Conservation (phyloP, 2,329 filamentous ascomycete genomes). For the Pseudogymnoascus sp. region DNA sequence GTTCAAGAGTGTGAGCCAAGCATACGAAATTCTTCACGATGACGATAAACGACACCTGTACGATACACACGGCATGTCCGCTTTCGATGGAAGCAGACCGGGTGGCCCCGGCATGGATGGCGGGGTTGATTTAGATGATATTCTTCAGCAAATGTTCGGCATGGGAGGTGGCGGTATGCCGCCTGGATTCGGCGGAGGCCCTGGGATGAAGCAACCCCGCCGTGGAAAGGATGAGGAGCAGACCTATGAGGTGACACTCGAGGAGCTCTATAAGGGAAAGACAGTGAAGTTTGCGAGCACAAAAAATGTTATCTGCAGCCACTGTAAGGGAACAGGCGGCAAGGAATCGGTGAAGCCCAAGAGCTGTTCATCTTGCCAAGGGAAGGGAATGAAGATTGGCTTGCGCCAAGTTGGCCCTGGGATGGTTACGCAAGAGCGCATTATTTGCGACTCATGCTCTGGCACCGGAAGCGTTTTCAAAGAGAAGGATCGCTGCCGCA, state of each 20-base stretch:
- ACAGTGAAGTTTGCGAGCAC: conserved; percentile 94
- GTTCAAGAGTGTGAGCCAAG: conserved; percentile 89
- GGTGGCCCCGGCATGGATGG: conserved; percentile 51
- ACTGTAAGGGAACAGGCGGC: conserved; percentile 82
- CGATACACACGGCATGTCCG: conserved; percentile 90
- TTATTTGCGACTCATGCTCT: conserved; percentile 73
- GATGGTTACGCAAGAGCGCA: conserved; percentile 71
- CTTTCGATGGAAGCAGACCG: conserved; percentile 71
- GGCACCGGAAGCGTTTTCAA: conserved; percentile 83
- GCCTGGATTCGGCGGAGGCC: conserved; percentile 25
- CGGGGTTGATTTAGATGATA: conserved; percentile 84
- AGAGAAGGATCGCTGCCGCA: conserved; percentile 97
- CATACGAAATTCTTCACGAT: conserved; percentile 96
- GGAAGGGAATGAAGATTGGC: conserved; percentile 67
- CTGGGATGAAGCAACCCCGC: conserved; percentile 51
- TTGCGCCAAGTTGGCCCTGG: conserved; percentile 80
- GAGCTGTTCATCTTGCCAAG: conserved; percentile 76
- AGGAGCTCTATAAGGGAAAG: conserved; percentile 97
- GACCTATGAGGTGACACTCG: conserved; percentile 80
- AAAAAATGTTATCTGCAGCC: conserved; percentile 82
- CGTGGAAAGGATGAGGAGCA: conserved; percentile 81
- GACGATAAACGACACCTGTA: conserved; percentile 89
- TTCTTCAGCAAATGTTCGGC: conserved; percentile 86
- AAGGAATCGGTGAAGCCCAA: conserved; percentile 85
- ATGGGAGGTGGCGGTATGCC: conserved; percentile 50